Percentiles rank a stretch among this genome's conserved stretches.
Evolutionary conservation across 371 early-diverging fungal genomes (phyloP).

Genomic region (Apophysomyces variabilis): DNA sequence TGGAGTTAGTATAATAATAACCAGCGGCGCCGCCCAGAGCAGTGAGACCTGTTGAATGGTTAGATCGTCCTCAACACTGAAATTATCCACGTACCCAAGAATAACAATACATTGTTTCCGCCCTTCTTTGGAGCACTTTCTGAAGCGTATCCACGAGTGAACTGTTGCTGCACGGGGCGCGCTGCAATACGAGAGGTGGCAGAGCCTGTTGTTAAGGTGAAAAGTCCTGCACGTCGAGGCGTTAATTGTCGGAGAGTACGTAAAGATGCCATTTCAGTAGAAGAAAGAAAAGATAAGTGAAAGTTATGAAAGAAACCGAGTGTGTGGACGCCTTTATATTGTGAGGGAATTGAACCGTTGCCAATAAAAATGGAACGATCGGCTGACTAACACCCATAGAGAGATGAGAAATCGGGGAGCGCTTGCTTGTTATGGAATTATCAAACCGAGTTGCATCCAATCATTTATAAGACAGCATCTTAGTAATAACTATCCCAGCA

Average conservation of each 20-base stretch:
- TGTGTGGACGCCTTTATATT: neutral
- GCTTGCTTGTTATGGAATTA: neutral
- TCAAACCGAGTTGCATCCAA: neutral
- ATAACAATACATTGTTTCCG: constrained; percentile 25
- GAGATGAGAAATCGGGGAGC: neutral
- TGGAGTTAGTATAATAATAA: constrained; percentile 54
- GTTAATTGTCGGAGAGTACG: neutral
- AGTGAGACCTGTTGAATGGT: constrained; percentile 34
- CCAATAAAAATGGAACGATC: neutral
- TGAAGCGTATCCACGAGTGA: constrained; percentile 29
- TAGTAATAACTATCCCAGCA: neutral
- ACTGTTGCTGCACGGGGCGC: constrained; percentile 12
- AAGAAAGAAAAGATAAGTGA: neutral
- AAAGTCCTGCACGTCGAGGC: neutral
- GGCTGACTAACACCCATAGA: neutral
- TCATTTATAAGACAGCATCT: neutral
- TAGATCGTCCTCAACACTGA: neutral
- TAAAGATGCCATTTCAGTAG: constrained; percentile 1
- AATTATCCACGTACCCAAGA: constrained; percentile 25
- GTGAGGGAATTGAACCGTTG: neutral
- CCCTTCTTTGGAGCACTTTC: constrained; percentile 27
- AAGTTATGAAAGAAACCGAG: neutral
- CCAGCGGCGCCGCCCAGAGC: constrained; percentile 57
- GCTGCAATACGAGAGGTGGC: constrained; percentile 9
- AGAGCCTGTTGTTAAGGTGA: neutral